Base-by-base conservation (phyloP, 805 yeast species). In the Wickerhamiella azymoides region DNA sequence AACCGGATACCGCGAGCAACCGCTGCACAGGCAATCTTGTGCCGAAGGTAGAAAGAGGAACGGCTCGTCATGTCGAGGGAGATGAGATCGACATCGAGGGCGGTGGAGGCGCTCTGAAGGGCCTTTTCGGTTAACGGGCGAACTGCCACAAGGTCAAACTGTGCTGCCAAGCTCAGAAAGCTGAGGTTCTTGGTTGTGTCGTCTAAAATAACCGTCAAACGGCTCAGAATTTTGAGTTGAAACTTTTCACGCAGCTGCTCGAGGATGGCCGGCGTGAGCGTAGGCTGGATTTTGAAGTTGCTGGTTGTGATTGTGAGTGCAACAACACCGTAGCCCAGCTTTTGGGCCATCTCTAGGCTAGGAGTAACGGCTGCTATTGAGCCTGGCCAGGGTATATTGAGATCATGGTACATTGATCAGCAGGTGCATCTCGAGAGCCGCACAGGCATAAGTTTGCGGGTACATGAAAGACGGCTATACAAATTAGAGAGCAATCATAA, bases 21-120 rank as follows among this genome's bases (percentile, higher is more conserved):
- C 1, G 94, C 96, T 36, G 85, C 77, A 37, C 95, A 82, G 8
- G 85, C 70, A 1, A 84, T 76, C 55, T 86, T 85, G 64, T 86
- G 95, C 54, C 81, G 81, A 52, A 92, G 65, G 58, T 77, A 84
- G 51, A 76, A 79, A 0, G 94, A 89, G 40, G 85, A 62, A 47
- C 84, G 72, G 37, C 69, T 66, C 21, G 73, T 63, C 59, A 80
- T 72, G 45, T 81, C 77, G 46, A 92, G 71, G 1, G 95, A 77
- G 16, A 92, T 73, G 21, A 92, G 49, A 63, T 92, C 97, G 37
- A 88, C 69, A 49, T 86, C 96, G 39, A 86, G 66, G 48, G 77
- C 76, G 1, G 84, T 70, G 17, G 86, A 77, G 2, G 92, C 80
- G 43, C 80, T 65, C 40, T 81, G 78, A 13, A 92, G 66, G 4